These are phyloP conservation scores for Trichophyton mentagrophytes DNA, from an alignment of 2,329 filamentous ascomycete species.

Conservation along the genomic window DNA sequence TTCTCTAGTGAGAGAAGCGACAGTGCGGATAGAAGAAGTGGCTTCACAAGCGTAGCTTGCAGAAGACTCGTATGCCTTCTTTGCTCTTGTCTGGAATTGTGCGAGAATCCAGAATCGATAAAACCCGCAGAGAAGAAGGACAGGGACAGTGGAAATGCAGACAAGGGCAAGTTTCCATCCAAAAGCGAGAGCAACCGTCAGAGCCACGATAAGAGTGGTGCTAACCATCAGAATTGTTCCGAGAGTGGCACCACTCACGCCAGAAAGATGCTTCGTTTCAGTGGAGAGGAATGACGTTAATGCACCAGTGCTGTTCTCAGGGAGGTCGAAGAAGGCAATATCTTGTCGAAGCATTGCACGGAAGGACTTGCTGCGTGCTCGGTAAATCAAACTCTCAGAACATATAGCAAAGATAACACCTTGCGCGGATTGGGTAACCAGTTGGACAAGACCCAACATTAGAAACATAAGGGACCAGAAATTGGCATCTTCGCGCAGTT, in stretches of 20 bases:
- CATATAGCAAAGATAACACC: slow-evolving; percentile 68
- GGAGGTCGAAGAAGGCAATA: slow-evolving; percentile 77
- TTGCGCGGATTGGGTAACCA: slow-evolving; percentile 55
- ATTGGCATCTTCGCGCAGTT: slow-evolving; percentile 57
- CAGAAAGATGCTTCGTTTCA: slow-evolving; percentile 77
- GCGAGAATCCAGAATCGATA: slow-evolving; percentile 76
- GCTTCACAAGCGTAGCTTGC: slow-evolving; percentile 87
- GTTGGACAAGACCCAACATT: slow-evolving; percentile 63
- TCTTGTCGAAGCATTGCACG: slow-evolving; percentile 83
- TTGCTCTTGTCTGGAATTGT: slow-evolving; percentile 64
- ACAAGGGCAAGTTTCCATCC: slow-evolving; percentile 84
- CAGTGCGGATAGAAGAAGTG: slow-evolving; percentile 84
- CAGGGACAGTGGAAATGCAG: slow-evolving; percentile 62
- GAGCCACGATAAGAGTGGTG: slow-evolving; percentile 66
- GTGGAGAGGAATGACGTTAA: slow-evolving; percentile 81
- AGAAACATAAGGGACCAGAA: slow-evolving; percentile 87
- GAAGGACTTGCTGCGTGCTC: slow-evolving; percentile 72
- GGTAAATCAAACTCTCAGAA: slow-evolving; percentile 73
- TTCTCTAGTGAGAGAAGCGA: slow-evolving; percentile 81
- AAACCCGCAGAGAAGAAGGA: slow-evolving; percentile 71
- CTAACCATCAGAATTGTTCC: slow-evolving; percentile 70
- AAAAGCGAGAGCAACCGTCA: slow-evolving; percentile 56
- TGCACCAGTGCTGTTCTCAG: slow-evolving; percentile 79
- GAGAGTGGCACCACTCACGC: slow-evolving; percentile 74
- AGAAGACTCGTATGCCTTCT: slow-evolving; percentile 64